Evolutionary conservation across 768 basidiomycete species (phyloP).

Genomic region (Nidularia pulvinata): DNA sequence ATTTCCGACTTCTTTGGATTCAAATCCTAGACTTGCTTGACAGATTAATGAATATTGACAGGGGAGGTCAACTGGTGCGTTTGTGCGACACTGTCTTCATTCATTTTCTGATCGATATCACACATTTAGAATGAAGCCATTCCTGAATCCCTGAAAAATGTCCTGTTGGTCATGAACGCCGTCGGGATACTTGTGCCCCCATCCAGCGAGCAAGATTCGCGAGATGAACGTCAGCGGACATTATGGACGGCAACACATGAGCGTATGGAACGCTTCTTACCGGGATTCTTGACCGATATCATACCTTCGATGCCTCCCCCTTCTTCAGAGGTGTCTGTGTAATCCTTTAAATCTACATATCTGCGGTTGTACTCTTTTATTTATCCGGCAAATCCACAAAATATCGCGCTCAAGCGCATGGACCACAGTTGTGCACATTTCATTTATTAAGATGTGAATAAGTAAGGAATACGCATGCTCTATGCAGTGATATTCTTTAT

Average conservation of each 20-base stretch:
- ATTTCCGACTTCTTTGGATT: conserved; percentile 83
- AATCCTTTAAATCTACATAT: too few species aligned
- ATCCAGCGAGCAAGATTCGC: conserved; percentile 40
- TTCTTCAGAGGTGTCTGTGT: too few species aligned
- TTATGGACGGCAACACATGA: conserved; percentile 88
- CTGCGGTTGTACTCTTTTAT: too few species aligned
- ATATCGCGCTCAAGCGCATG: too few species aligned
- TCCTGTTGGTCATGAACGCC: conserved; percentile 94
- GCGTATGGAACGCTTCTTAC: conserved; percentile 88
- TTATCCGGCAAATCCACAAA: too few species aligned
- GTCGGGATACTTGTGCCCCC: conserved; percentile 79
- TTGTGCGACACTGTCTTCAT: background rate
- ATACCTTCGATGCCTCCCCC: conserved; percentile 31
- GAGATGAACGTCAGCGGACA: conserved; percentile 60
- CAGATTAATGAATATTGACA: conserved; percentile 84
- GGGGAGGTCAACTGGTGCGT: conserved; percentile 84
- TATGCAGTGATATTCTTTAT: too few species aligned
- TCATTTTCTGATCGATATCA: background rate
- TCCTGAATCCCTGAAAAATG: conserved; percentile 96
- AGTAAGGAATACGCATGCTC: too few species aligned
- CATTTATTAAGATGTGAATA: too few species aligned
- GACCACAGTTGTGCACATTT: too few species aligned
- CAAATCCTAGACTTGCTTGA: conserved; percentile 89
- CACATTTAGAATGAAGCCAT: conserved; percentile 82
- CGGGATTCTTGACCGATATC: conserved; percentile 81